These are phyloP conservation scores for Xanthoceras sorbifolium DNA, from an alignment of 345 rosid genomes.

Conservation along the genomic window DNA sequence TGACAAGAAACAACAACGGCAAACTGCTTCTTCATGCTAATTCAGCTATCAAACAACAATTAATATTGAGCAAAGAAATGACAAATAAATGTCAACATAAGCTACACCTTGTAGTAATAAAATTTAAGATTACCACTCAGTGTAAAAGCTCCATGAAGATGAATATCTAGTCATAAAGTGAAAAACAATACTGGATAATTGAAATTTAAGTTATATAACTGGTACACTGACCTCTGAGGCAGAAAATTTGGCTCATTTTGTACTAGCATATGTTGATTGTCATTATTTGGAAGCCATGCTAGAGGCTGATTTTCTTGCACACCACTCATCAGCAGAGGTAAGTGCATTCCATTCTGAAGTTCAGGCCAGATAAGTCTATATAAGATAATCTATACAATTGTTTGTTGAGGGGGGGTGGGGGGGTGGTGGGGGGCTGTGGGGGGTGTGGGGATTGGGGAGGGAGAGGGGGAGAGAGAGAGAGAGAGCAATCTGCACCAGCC, in stretches of 20 bases:
- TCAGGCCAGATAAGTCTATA: slow-evolving; percentile 16
- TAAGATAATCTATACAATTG: neutral
- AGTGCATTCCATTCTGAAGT: slow-evolving; percentile 62
- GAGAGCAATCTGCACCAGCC: neutral
- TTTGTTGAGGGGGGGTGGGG: neutral
- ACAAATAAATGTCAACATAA: neutral
- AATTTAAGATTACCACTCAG: neutral
- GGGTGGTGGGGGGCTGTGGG: neutral
- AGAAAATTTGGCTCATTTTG: slow-evolving; percentile 58
- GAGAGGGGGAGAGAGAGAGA: neutral
- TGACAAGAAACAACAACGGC: neutral
- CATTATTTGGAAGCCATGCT: slow-evolving; percentile 70
- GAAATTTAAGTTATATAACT: neutral
- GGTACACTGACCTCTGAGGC: slow-evolving; percentile 48
- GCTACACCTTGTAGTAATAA: neutral
- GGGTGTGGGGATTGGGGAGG: slow-evolving; percentile 1
- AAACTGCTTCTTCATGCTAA: neutral
- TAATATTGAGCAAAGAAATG: neutral
- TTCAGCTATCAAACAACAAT: neutral
- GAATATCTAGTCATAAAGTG: neutral
- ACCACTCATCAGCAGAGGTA: slow-evolving; percentile 59
- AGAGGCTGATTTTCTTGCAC: slow-evolving; percentile 62
- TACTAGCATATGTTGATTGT: slow-evolving; percentile 56
- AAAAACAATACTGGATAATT: neutral
- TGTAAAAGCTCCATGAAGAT: neutral